These are phyloP conservation scores for Xerocomus nothofagi DNA, from an alignment of 1,284 basidiomycete genomes.

Conservation along the genomic window DNA sequence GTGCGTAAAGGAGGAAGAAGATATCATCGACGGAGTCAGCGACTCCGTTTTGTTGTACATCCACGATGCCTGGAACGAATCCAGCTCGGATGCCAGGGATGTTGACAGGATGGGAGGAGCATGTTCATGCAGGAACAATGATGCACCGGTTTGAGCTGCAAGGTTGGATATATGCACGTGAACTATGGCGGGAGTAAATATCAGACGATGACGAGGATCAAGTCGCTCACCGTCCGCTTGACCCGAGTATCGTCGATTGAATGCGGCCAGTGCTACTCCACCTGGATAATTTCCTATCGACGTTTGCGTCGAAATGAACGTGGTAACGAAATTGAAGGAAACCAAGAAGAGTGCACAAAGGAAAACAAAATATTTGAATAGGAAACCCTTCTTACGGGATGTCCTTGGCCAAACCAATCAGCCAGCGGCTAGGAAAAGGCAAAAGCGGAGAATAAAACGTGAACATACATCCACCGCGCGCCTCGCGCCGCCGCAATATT, in stretches of 20 bases:
- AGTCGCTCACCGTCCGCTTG: slow-evolving; percentile 35
- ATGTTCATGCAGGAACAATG: slow-evolving; percentile 80
- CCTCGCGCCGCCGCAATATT: slow-evolving; percentile 80
- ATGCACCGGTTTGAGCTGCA: slow-evolving; percentile 88
- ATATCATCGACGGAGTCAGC: slow-evolving; percentile 44
- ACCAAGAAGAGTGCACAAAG: slow-evolving; percentile 49
- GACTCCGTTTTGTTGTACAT: slow-evolving; percentile 80
- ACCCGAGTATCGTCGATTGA: slow-evolving; percentile 54
- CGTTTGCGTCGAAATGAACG: slow-evolving; percentile 53
- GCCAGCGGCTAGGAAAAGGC: not conserved
- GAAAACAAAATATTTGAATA: slow-evolving; percentile 47
- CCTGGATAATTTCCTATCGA: slow-evolving; percentile 90
- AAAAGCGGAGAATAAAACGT: not conserved
- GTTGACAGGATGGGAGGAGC: slow-evolving; percentile 45
- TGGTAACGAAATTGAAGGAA: slow-evolving; percentile 50
- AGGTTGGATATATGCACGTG: slow-evolving; percentile 80
- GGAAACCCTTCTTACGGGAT: slow-evolving; percentile 44
- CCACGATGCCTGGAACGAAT: slow-evolving; percentile 41
- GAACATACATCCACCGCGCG: slow-evolving; percentile 57
- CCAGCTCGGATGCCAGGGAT: slow-evolving; percentile 11
- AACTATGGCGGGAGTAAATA: slow-evolving; percentile 32
- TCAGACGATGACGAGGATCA: not conserved
- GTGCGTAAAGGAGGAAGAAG: slow-evolving; percentile 54
- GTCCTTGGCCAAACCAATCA: slow-evolving; percentile 35
- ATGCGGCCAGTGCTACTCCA: slow-evolving; percentile 66